phyloP scores from a whole-genome alignment of 2,329 filamentous ascomycete genomes.

The Fusarium piperis region DNA sequence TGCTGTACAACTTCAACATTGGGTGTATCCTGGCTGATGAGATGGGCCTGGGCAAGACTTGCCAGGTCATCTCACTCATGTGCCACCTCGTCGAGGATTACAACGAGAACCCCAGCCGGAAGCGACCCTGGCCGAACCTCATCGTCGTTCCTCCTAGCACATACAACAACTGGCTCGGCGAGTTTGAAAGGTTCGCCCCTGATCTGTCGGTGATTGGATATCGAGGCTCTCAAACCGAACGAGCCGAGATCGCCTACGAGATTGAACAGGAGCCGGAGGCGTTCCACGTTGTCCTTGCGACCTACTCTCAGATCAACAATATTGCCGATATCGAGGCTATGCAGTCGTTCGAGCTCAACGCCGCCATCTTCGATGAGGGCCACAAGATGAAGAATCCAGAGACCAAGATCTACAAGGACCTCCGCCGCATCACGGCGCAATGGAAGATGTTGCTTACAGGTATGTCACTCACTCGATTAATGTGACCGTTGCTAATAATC shows the following conservation, averaged over 20 bases:
- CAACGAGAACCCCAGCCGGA: constrained; percentile 40
- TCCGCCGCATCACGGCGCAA: constrained; percentile 79
- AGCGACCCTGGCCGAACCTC: constrained; percentile 74
- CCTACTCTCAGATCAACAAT: constrained; percentile 67
- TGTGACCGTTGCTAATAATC: constrained; percentile 25
- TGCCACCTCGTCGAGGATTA: constrained; percentile 80
- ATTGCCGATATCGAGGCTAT: constrained; percentile 62
- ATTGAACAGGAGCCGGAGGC: constrained; percentile 71
- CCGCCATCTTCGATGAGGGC: constrained; percentile 89
- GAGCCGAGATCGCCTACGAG: constrained; percentile 72
- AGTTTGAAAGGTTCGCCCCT: constrained; percentile 89
- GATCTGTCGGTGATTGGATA: constrained; percentile 77
- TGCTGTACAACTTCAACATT: constrained; percentile 81
- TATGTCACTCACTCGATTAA: constrained; percentile 17
- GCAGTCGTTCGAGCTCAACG: constrained; percentile 58
- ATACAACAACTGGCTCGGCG: constrained; percentile 93
- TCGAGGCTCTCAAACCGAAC: constrained; percentile 71
- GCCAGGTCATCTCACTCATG: constrained; percentile 92
- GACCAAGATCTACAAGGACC: constrained; percentile 81
- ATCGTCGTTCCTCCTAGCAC: constrained; percentile 94
- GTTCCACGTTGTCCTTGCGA: constrained; percentile 71
- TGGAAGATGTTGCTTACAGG: constrained; percentile 81
- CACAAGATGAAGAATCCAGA: constrained; percentile 91
- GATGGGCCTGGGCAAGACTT: constrained; percentile 97
- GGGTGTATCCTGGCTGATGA: constrained; percentile 96